Base-by-base conservation (phyloP, 345 rosid genomes). In the Nephelium lappaceum region DNA sequence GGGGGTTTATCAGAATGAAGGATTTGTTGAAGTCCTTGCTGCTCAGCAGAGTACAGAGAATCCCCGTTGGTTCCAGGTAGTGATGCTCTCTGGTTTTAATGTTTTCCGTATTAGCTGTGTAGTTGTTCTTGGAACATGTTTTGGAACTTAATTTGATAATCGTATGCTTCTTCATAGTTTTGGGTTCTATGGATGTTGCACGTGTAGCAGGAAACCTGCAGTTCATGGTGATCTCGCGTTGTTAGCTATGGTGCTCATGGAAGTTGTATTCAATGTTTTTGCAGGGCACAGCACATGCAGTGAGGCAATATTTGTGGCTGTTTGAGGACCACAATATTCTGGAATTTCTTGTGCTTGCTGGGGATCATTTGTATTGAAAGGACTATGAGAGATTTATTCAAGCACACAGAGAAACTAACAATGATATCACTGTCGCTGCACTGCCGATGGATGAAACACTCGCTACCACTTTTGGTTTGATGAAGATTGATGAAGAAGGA, bases 221-320 rank as follows among this genome's bases (percentile, higher is more conserved):
- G 24, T 53, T 16, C 8, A 61, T 58, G 38, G 57, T 21, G 11
- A 60, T 73, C 38, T 31, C 14, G 0, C 15, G 19, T 64, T 69
- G 18, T 45, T 55, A 15, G 10, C 41, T 57, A 1, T 47, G 41
- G 1, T 45, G 78, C 67, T 78, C 24, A 69, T 27, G 25, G 25
- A 67, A 69, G 36, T 71, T 58, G 62, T 19, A 9, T 36, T 63
- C 18, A 19, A 61, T 73, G 65, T 24, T 55, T 51, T 31, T 67
- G 2, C 85, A 95, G 99, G 99, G 99, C 45, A 95, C 99, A 67
- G 98, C 99, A n/a, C 97, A 95, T 89, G 99, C 99, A 0, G 98
- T 93, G 76, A 91, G 98, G 82, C 99, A 95, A 83, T 95, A 95
- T 70, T 83, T 95, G 83, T 95, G 98, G 99, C 64, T 95, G 81